Conservation (phyloP, 768 basidiomycete species). For the Kwoniella sp. region DNA sequence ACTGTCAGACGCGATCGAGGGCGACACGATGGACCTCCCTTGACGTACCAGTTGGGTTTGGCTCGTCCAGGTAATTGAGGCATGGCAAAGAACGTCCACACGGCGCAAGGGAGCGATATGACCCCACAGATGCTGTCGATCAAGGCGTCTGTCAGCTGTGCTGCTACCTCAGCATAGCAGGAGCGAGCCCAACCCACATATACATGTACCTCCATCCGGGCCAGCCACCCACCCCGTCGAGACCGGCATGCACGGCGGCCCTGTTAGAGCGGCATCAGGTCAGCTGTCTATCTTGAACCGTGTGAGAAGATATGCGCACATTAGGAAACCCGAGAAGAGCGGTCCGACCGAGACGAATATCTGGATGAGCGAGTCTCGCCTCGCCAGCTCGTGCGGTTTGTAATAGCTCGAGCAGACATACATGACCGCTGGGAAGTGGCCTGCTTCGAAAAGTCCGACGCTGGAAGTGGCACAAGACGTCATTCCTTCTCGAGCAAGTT, state of each 20-base stretch:
- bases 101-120: constrained; percentile 30
- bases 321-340: constrained; percentile 32
- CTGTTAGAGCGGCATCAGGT: neutral
- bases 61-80: constrained; percentile 30
- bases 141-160: neutral
- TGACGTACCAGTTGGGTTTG: constrained; percentile 28
- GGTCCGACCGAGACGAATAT: constrained; percentile 27
- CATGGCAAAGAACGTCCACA: constrained; percentile 36
- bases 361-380: constrained; percentile 30
- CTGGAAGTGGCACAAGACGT: neutral
- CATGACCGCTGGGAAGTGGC: constrained; percentile 37
- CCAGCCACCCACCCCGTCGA: constrained; percentile 20
- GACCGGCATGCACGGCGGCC: constrained; percentile 29
- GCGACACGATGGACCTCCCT: too few species aligned
- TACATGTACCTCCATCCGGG: constrained; percentile 35
- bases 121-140: constrained; percentile 22
- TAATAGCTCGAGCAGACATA: constrained; percentile 35
- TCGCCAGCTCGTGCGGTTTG: constrained; percentile 33
- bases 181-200: constrained; percentile 25
- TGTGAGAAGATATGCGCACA: too few species aligned
- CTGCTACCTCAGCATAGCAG: neutral
- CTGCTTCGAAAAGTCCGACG: constrained; percentile 35
- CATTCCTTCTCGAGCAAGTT: too few species aligned
- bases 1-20: neutral
- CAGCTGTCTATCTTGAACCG: too few species aligned